Evolutionary conservation across 176 grass and related monocot genomes (phyloP).

Genomic region (Lolium perenne): DNA sequence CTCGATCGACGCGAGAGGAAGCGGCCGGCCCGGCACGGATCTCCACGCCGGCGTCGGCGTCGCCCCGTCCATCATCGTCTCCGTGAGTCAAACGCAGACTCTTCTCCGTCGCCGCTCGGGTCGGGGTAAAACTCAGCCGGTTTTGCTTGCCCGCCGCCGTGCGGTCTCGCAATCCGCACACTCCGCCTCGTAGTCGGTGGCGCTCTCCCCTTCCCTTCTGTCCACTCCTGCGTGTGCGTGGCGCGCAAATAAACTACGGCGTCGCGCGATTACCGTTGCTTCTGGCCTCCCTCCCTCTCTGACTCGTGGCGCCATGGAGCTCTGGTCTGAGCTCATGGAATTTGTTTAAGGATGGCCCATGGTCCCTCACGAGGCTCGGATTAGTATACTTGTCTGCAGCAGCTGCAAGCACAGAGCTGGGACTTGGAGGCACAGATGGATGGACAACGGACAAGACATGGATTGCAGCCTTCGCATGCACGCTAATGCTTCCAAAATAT

Average conservation of each 20-base stretch:
- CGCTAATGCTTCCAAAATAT: slow-evolving; percentile 53
- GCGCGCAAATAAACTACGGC: too few species aligned
- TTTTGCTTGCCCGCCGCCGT: slow-evolving; percentile 36
- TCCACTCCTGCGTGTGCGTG: too few species aligned
- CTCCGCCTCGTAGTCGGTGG: slow-evolving; percentile 47
- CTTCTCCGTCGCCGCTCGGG: neutral
- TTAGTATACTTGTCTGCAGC: slow-evolving; percentile 30
- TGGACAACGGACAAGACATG: slow-evolving; percentile 30
- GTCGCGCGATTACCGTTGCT: too few species aligned
- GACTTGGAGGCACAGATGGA: slow-evolving; percentile 30
- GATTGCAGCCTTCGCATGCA: slow-evolving; percentile 56
- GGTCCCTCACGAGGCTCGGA: slow-evolving; percentile 38
- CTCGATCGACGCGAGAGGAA: neutral
- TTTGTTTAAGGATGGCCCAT: neutral
- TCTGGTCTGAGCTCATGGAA: neutral
- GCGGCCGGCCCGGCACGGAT: slow-evolving; percentile 26
- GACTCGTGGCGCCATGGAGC: neutral
- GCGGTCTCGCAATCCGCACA: slow-evolving; percentile 48
- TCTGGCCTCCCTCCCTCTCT: neutral
- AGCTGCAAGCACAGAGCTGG: slow-evolving; percentile 20
- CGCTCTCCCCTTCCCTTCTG: neutral
- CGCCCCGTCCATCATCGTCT: neutral
- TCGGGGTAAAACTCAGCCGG: neutral
- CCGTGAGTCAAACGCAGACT: slow-evolving; percentile 61
- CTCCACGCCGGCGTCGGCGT: slow-evolving; percentile 12